A percentile compares a stretch with the other conserved stretches of the same genome.
Evolutionary conservation across 352 stramenopile species (phyloP).

Genomic region (Globisporangium nodosum): DNA sequence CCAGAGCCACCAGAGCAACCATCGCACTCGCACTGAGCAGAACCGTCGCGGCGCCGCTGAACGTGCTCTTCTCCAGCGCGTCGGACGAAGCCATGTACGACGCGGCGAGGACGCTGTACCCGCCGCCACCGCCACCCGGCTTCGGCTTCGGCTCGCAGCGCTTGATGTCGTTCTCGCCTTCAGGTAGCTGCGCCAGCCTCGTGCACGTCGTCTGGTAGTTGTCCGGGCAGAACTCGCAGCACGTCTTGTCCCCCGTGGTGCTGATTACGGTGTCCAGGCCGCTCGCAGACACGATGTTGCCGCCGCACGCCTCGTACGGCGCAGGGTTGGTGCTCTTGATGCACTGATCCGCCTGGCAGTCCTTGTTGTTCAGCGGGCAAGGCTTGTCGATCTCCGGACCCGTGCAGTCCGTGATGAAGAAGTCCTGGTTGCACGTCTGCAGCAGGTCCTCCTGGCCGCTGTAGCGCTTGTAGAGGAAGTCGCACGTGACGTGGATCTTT

Average conservation of each 20-base stretch:
- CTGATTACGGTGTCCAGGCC: neutral
- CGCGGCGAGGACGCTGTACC: no score
- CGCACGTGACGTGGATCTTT: slow-evolving; percentile 42
- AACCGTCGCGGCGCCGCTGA: neutral
- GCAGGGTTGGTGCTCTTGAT: slow-evolving; percentile 16
- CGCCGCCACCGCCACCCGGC: no score
- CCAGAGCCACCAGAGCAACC: slow-evolving; percentile 10
- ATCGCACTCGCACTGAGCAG: slow-evolving; percentile 7
- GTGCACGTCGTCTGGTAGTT: slow-evolving; percentile 24
- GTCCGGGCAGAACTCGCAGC: slow-evolving; percentile 42
- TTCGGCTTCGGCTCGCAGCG: slow-evolving; percentile 33
- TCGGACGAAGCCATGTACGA: neutral
- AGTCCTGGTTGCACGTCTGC: slow-evolving; percentile 39
- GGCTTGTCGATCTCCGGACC: slow-evolving; percentile 33
- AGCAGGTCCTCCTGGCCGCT: slow-evolving; percentile 2
- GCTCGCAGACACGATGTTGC: slow-evolving; percentile 22
- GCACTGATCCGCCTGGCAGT: slow-evolving; percentile 31
- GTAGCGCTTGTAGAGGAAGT: slow-evolving; percentile 44
- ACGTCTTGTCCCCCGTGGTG: slow-evolving; percentile 7
- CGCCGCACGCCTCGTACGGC: slow-evolving; percentile 44
- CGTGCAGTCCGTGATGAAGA: slow-evolving; percentile 60
- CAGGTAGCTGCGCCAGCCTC: slow-evolving; percentile 34
- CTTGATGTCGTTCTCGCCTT: slow-evolving; percentile 33
- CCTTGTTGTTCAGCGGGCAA: slow-evolving; percentile 12
- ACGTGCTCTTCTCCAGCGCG: neutral